phyloP scores from a whole-genome alignment of 208 protist species.

The Leishmania braziliensis region DNA sequence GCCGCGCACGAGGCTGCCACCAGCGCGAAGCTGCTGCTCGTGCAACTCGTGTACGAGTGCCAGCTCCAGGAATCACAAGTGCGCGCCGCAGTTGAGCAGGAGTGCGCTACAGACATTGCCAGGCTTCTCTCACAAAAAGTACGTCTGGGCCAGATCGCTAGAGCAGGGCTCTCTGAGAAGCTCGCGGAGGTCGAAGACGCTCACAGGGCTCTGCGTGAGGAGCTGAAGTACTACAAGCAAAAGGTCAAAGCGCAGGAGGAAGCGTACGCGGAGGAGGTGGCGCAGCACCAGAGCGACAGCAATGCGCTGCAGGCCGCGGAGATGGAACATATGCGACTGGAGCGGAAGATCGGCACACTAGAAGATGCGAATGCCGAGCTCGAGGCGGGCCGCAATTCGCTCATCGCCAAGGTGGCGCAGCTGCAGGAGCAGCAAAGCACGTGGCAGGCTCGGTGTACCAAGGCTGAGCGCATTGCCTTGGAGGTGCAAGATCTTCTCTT shows the following conservation, averaged over 20 bases:
- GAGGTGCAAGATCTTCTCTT: conserved; percentile 38
- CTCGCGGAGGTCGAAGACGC: conserved; percentile 29
- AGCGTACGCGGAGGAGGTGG: conserved; percentile 24
- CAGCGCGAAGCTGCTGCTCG: background rate
- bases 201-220: conserved; percentile 18
- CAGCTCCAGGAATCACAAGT: conserved; percentile 35
- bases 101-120: conserved; percentile 11
- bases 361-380: conserved; percentile 33
- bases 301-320: conserved; percentile 40
- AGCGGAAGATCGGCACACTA: conserved; percentile 38
- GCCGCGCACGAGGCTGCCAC: conserved; percentile 1
- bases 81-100: conserved; percentile 39
- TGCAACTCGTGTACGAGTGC: conserved; percentile 40
- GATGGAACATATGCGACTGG: conserved; percentile 38
- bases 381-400: conserved; percentile 39
- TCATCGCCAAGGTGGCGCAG: conserved; percentile 51
- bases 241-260: conserved; percentile 28
- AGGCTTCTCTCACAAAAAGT: conserved; percentile 23
- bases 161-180: conserved; percentile 9
- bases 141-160: conserved; percentile 16
- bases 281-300: conserved; percentile 21
- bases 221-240: conserved; percentile 34
- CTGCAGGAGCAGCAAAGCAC: conserved; percentile 30
- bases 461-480: conserved; percentile 28
- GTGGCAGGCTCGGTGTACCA: conserved; percentile 31